phyloP scores from a whole-genome alignment of 306 rosid genomes.

The Dicorynia guianensis region DNA sequence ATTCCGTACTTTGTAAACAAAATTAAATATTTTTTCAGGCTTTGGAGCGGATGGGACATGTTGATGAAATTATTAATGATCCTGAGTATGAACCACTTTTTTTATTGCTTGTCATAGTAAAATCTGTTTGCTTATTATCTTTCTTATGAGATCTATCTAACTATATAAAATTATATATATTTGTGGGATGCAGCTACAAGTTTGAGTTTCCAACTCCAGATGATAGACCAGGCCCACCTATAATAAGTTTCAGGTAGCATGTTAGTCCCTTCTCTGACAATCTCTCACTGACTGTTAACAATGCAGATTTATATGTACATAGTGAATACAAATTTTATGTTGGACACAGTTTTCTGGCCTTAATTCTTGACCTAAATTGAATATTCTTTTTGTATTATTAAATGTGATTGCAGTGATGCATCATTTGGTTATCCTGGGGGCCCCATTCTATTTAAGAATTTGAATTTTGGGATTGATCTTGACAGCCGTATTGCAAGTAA shows the following conservation, averaged over 20 bases:
- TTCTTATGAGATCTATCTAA: constrained; percentile 22
- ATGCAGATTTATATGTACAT: constrained; percentile 32
- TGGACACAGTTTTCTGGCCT: constrained; percentile 9
- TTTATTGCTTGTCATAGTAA: constrained; percentile 14
- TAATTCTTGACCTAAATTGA: constrained; percentile 21
- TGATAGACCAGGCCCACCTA: constrained; percentile 99
- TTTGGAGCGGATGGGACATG: constrained; percentile 89
- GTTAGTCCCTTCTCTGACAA: constrained; percentile 16
- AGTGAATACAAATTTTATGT: constrained; percentile 23
- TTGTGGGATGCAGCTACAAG: constrained; percentile 78
- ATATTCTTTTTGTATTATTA: background rate
- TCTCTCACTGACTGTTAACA: constrained; percentile 20
- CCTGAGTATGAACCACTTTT: constrained; percentile 81
- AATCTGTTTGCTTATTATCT: constrained; percentile 17
- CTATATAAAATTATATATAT: constrained; percentile 32
- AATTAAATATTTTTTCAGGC: constrained; percentile 58
- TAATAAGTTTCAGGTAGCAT: constrained; percentile 92
- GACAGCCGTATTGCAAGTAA: constrained; percentile 99
- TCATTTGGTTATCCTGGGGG: constrained; percentile 99
- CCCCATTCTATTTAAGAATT: constrained; percentile 81
- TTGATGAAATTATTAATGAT: constrained; percentile 91
- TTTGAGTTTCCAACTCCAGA: constrained; percentile 99
- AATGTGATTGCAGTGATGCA: constrained; percentile 79
- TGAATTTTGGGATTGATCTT: constrained; percentile 97
- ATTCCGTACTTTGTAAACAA: background rate